Conservation (phyloP, 1,139 yeast genomes). For the Saccharomyces hybrid region DNA sequence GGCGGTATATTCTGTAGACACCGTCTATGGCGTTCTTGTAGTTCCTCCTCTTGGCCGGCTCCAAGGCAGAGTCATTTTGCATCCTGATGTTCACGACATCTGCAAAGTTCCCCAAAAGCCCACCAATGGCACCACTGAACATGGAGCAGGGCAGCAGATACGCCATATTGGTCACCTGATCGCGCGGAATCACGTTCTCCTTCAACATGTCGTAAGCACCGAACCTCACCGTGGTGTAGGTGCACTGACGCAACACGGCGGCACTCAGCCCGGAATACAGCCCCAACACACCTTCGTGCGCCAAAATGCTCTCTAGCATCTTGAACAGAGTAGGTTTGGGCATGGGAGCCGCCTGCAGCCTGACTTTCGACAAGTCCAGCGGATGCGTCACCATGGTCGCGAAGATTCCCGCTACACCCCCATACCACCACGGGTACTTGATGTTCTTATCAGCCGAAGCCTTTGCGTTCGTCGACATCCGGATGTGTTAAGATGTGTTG, state of each 20-base stretch:
- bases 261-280: slow-evolving; percentile 78
- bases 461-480: neutral
- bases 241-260: slow-evolving; percentile 74
- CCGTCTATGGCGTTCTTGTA: slow-evolving; percentile 79
- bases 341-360: slow-evolving; percentile 59
- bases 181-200: slow-evolving; percentile 40
- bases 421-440: slow-evolving; percentile 48
- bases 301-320: slow-evolving; percentile 54
- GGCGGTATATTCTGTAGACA: slow-evolving; percentile 46
- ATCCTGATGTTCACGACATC: slow-evolving; percentile 83
- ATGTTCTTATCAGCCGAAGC: slow-evolving; percentile 5
- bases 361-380: slow-evolving; percentile 69
- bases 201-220: slow-evolving; percentile 76
- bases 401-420: slow-evolving; percentile 60
- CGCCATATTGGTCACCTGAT: slow-evolving; percentile 26
- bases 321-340: slow-evolving; percentile 55
- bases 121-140: slow-evolving; percentile 79
- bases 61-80: slow-evolving; percentile 79
- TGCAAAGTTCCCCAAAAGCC: slow-evolving; percentile 79
- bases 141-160: slow-evolving; percentile 66
- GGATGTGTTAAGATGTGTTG: neutral
- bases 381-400: slow-evolving; percentile 71
- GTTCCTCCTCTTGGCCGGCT: slow-evolving; percentile 58
- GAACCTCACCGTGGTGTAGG: slow-evolving; percentile 79
- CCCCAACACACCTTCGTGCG: slow-evolving; percentile 58